Conservation (phyloP, 148 eudicot genomes). For the Vaccinium macrocarpon region DNA sequence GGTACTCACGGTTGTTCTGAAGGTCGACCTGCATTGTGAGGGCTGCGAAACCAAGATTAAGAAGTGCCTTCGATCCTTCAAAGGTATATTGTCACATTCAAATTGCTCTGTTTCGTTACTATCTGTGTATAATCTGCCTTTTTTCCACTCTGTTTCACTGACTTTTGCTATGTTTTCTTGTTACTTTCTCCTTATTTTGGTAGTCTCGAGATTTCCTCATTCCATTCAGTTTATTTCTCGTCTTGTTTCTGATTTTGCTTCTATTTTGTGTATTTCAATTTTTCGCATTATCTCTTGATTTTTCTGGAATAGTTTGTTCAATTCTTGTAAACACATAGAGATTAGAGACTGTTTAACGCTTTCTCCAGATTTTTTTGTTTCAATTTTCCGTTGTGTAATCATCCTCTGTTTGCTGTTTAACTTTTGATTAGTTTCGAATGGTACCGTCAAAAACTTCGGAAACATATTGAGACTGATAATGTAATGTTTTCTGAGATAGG, state of each 20-base stretch:
- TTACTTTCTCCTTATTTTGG: not conserved
- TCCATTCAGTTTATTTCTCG: too few species aligned
- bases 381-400: not conserved
- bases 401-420: not conserved
- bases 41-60: conserved; percentile 43
- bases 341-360: too few species aligned
- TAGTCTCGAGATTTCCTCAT: too few species aligned
- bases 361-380: not conserved
- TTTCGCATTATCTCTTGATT: not conserved
- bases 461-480: not conserved
- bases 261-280: not conserved
- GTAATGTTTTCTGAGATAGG: too few species aligned
- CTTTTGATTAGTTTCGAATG: not conserved
- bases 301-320: not conserved
- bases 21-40: conserved; percentile 46
- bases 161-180: not conserved
- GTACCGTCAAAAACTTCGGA: not conserved
- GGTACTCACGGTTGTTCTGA: conserved; percentile 23
- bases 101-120: not conserved
- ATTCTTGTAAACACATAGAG: not conserved
- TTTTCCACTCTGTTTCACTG: not conserved
- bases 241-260: too few species aligned
- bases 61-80: conserved; percentile 25
- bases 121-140: not conserved
- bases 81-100: conserved; percentile 25